A percentile compares a stretch with the other conserved stretches of the same genome.
Conservation (phyloP, 805 yeast genomes). For the Suhomyces faveliae region DNA sequence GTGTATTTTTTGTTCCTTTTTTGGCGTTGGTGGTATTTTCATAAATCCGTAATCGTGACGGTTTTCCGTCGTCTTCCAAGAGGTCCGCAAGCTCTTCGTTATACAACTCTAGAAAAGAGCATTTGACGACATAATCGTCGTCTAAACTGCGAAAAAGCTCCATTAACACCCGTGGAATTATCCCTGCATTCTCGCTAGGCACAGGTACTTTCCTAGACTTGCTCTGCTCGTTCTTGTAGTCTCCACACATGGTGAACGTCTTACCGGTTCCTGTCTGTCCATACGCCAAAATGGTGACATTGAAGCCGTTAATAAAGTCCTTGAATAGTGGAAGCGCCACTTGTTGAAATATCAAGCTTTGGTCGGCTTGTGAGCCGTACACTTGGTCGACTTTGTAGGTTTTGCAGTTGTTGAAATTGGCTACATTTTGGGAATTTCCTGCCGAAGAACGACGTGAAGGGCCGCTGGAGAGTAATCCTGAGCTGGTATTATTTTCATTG, state of each 20-base stretch:
- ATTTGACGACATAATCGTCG: slow-evolving; percentile 64
- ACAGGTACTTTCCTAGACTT: neutral
- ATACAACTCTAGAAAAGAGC: slow-evolving; percentile 82
- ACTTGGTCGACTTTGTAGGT: slow-evolving; percentile 76
- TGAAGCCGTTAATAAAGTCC: slow-evolving; percentile 59
- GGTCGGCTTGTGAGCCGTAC: slow-evolving; percentile 81
- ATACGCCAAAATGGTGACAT: slow-evolving; percentile 77
- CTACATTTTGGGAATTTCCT: slow-evolving; percentile 13
- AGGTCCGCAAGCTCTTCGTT: slow-evolving; percentile 83
- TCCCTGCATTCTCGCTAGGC: slow-evolving; percentile 48
- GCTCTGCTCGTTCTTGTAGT: neutral
- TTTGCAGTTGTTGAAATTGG: slow-evolving; percentile 32
- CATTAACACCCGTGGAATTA: slow-evolving; percentile 49
- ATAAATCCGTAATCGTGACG: slow-evolving; percentile 34
- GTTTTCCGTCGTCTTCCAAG: slow-evolving; percentile 46
- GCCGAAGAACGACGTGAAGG: slow-evolving; percentile 8
- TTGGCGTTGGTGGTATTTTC: slow-evolving; percentile 22
- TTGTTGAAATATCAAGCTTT: slow-evolving; percentile 59
- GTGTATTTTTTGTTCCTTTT: neutral
- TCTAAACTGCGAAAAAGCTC: slow-evolving; percentile 50
- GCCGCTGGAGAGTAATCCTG: neutral
- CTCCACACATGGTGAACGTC: slow-evolving; percentile 69
- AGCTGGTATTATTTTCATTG: neutral
- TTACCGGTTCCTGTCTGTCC: slow-evolving; percentile 91
- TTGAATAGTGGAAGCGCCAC: slow-evolving; percentile 71